Base-by-base conservation (phyloP, 2,329 filamentous ascomycete species). In the Didymella pomorum region DNA sequence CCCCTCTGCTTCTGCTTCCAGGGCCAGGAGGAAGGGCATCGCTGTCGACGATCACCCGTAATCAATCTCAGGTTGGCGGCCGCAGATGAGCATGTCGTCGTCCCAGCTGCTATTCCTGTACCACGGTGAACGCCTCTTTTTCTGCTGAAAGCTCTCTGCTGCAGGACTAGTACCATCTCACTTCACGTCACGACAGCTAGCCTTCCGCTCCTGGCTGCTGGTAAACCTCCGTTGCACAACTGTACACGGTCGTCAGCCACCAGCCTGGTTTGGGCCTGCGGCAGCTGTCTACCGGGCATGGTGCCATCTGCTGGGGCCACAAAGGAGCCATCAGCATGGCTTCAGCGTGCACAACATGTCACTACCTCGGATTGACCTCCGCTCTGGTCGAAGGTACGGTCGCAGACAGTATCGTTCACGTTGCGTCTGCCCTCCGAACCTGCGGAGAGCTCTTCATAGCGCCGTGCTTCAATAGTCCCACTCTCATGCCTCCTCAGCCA, bases 191-290 rank as follows among this genome's bases (percentile, higher is more conserved):
- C 63, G 41, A 54, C 66, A 66, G 56, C 61, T 42, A 58, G 59
- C 28, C 54, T 68, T 61, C 60, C 63, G 64, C 66, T 64, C 68
- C 69, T 70, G 67, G 67, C 52, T 65, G 59, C 65, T 70, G 67
- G 72, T 65, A 67, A 55, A 53, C 37, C 61, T 54, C 58, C 37
- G 63, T 69, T 60, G 67, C 68, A 72, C 62, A 66, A 42, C 47
- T 58, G 62, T 47, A 59, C 58, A 64, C 58, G 41, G 52, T 61
- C 29, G 31, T 59, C 69, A 70, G 70, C 73, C 73, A 72, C 65
- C 68, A 70, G 58, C 71, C 70, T 63, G 72, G 70, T 74, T 71
- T 55, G 59, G 68, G 67, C 64, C 51, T 69, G 68, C 71, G 65
- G 71, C 71, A 73, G 65, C 68, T 69, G 67, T 71, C 67, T 66